These are phyloP conservation scores for Naumovozyma baii DNA, from an alignment of 805 yeast species.

Conservation along the genomic window DNA sequence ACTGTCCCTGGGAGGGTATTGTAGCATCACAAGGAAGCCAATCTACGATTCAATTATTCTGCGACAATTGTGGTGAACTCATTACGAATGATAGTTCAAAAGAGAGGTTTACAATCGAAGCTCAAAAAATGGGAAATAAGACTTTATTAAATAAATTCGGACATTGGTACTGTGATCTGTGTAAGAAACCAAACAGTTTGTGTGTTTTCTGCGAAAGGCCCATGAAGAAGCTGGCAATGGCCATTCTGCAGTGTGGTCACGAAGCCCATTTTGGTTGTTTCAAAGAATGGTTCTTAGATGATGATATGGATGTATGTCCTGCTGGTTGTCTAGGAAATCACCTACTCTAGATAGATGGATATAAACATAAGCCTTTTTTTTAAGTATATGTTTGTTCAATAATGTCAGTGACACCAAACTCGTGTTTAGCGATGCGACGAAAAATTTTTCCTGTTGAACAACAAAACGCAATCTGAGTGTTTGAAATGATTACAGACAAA, in stretches of 20 bases:
- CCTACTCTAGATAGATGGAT: not conserved
- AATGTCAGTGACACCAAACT: not conserved
- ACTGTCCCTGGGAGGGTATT: constrained; percentile 28
- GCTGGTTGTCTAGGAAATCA: constrained; percentile 42
- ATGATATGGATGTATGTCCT: constrained; percentile 65
- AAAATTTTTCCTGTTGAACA: not conserved
- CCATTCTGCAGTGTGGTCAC: constrained; percentile 69
- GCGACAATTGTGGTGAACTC: constrained; percentile 51
- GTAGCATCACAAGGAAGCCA: constrained; percentile 20
- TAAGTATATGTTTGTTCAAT: too few relatives aligned
- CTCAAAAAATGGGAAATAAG: constrained; percentile 21
- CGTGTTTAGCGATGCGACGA: not conserved
- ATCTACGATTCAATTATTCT: constrained; percentile 44
- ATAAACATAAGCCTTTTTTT: too few relatives aligned
- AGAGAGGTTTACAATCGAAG: constrained; percentile 23
- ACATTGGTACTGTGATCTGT: constrained; percentile 77
- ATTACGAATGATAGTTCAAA: constrained; percentile 50
- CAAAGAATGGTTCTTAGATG: constrained; percentile 63
- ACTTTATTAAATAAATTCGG: constrained; percentile 40
- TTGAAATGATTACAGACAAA: constrained; percentile 1
- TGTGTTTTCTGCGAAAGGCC: constrained; percentile 76
- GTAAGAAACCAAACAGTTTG: constrained; percentile 49
- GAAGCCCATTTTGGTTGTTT: constrained; percentile 77
- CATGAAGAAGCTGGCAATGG: constrained; percentile 58
- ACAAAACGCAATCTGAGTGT: not conserved